Percentiles rank a stretch among this genome's conserved stretches.
Conservation (phyloP, 2,329 filamentous ascomycete genomes). For the Sporothrix pallida region DNA sequence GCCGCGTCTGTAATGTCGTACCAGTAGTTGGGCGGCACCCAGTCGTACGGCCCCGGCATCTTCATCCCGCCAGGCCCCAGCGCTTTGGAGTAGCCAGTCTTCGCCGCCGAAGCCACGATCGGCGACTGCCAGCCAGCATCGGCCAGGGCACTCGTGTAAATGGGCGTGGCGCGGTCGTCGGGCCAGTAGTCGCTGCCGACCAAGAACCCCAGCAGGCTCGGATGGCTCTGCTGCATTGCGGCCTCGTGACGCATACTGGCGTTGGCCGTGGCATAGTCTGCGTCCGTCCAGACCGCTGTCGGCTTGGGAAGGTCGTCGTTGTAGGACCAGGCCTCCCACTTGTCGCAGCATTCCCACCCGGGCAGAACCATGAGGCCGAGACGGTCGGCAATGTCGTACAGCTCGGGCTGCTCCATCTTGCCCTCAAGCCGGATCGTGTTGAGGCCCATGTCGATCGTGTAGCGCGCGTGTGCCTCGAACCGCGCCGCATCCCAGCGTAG, state of each 20-base stretch:
- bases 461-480: constrained; percentile 56
- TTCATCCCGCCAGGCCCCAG: constrained; percentile 66
- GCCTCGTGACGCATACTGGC: constrained; percentile 65
- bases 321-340: constrained; percentile 69
- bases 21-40: constrained; percentile 70
- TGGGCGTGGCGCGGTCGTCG: constrained; percentile 58
- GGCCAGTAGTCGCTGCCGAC: constrained; percentile 70
- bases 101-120: constrained; percentile 62
- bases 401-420: constrained; percentile 66
- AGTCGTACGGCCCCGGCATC: constrained; percentile 71
- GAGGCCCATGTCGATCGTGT: constrained; percentile 65
- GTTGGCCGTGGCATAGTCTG: constrained; percentile 62
- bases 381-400: constrained; percentile 64
- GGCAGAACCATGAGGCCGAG: constrained; percentile 66
- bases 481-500: constrained; percentile 59
- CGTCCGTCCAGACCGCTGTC: constrained; percentile 52
- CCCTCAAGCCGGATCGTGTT: constrained; percentile 69
- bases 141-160: constrained; percentile 59
- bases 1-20: constrained; percentile 51
- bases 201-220: constrained; percentile 63
- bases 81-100: constrained; percentile 57
- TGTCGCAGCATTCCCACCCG: constrained; percentile 71
- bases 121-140: constrained; percentile 61
- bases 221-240: constrained; percentile 64
- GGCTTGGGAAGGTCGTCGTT: constrained; percentile 57